phyloP scores from a whole-genome alignment of 805 yeast species.

The Hagleromyces aurorensis region DNA sequence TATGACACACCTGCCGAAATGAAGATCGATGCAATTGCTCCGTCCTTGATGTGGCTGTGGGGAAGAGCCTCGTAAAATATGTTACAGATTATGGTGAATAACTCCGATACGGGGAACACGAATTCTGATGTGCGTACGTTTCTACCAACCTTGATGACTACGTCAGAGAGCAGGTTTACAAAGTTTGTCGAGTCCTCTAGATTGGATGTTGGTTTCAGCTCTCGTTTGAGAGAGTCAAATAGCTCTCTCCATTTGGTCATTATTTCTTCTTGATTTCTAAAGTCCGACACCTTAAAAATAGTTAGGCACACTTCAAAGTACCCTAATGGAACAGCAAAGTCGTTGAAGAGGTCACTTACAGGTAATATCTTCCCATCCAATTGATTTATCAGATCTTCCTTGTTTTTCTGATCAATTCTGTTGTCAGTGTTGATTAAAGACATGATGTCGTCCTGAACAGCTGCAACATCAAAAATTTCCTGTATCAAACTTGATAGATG shows the following conservation, averaged over 20 bases:
- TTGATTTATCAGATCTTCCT: conserved; percentile 41
- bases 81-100: conserved; percentile 57
- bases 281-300: conserved; percentile 77
- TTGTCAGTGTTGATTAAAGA: conserved; percentile 42
- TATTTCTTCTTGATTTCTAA: conserved; percentile 77
- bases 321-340: conserved; percentile 79
- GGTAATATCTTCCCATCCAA: conserved; percentile 60
- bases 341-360: conserved; percentile 75
- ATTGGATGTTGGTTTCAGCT: conserved; percentile 22
- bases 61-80: conserved; percentile 39
- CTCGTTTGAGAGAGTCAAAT: conserved; percentile 42
- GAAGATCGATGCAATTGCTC: conserved; percentile 55
- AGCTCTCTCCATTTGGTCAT: conserved; percentile 71
- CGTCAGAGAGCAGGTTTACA: conserved; percentile 33
- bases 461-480: conserved; percentile 80
- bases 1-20: conserved; percentile 54
- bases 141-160: conserved; percentile 46
- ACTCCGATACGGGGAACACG: conserved; percentile 69
- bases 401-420: conserved; percentile 39
- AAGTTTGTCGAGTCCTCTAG: conserved; percentile 28
- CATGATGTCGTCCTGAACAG: conserved; percentile 55
- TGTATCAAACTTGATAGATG: conserved; percentile 60
- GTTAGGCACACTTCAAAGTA: conserved; percentile 75
- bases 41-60: conserved; percentile 36
- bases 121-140: conserved; percentile 60